Evolutionary conservation across 495 filamentous ascomycete species (phyloP).

Genomic region (Annulohypoxylon stygium): DNA sequence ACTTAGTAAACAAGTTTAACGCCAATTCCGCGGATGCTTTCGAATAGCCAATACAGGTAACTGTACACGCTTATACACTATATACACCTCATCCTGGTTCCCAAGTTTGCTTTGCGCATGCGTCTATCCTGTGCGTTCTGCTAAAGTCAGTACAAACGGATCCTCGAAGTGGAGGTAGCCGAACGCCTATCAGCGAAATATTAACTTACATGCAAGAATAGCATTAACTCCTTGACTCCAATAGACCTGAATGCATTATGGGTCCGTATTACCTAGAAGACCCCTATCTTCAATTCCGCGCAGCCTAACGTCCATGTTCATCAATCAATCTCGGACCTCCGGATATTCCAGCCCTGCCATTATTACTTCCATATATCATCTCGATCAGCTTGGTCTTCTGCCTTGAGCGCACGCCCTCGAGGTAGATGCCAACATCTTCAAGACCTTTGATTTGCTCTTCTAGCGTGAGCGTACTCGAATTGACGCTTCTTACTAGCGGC

Average conservation of each 20-base stretch:
- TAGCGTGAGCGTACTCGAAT: constrained; percentile 74
- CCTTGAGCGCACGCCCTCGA: constrained; percentile 76
- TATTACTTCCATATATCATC: constrained; percentile 75
- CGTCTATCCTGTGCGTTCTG: constrained; percentile 5
- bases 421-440: constrained; percentile 80
- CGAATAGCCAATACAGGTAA: constrained; percentile 7
- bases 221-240: constrained; percentile 33
- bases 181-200: background rate
- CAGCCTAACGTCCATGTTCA: constrained; percentile 28
- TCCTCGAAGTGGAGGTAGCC: background rate
- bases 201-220: constrained; percentile 32
- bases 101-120: constrained; percentile 3
- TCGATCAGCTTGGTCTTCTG: constrained; percentile 89
- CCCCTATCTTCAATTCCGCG: constrained; percentile 16
- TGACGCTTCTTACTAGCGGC: constrained; percentile 79
- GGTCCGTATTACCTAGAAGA: background rate
- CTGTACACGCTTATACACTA: constrained; percentile 23
- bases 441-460: constrained; percentile 87
- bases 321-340: constrained; percentile 34
- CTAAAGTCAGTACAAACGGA: constrained; percentile 17
- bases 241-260: constrained; percentile 9
- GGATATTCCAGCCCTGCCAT: constrained; percentile 29
- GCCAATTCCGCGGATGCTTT: background rate
- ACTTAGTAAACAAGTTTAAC: constrained; percentile 5
- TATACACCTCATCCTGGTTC: constrained; percentile 10